Evolutionary conservation across 371 early-diverging fungal genomes (phyloP).

Genomic region (Mucor plumbeus): DNA sequence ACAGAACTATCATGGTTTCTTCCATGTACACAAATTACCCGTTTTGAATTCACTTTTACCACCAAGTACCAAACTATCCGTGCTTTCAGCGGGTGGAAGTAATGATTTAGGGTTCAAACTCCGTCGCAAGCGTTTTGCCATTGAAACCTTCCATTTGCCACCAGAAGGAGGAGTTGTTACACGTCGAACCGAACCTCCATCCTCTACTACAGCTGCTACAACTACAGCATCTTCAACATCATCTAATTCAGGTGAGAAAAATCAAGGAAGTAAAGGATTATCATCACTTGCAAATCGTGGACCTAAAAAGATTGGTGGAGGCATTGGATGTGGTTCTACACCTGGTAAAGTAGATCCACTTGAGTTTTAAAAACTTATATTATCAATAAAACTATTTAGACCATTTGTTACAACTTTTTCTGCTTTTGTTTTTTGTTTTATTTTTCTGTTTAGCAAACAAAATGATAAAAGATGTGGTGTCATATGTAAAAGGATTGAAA

Average conservation of each 20-base stretch:
- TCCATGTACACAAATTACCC: slow-evolving; percentile 85
- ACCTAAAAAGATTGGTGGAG: slow-evolving; percentile 34
- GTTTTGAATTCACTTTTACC: slow-evolving; percentile 80
- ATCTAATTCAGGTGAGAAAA: slow-evolving; percentile 8
- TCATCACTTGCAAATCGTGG: slow-evolving; percentile 31
- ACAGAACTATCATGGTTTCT: slow-evolving; percentile 86
- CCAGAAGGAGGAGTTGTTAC: slow-evolving; percentile 87
- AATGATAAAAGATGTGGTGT: not conserved
- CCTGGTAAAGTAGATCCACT: slow-evolving; percentile 52
- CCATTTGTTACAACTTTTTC: not conserved
- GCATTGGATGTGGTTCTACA: slow-evolving; percentile 49
- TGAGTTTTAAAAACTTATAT: slow-evolving; percentile 40
- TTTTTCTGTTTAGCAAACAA: not conserved
- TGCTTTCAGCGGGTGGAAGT: slow-evolving; percentile 65
- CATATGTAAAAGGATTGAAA: not conserved
- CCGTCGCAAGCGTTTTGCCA: slow-evolving; percentile 85
- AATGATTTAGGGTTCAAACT: slow-evolving; percentile 86
- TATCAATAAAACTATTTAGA: not conserved
- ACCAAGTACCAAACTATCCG: slow-evolving; percentile 72
- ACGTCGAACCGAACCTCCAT: slow-evolving; percentile 59
- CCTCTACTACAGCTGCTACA: not conserved
- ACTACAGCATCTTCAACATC: not conserved
- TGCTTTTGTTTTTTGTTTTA: not conserved
- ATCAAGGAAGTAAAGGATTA: slow-evolving; percentile 8
- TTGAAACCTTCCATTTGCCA: slow-evolving; percentile 92